These are phyloP conservation scores for Lipomyces starkeyi DNA, from an alignment of 805 yeast species.

Conservation along the genomic window DNA sequence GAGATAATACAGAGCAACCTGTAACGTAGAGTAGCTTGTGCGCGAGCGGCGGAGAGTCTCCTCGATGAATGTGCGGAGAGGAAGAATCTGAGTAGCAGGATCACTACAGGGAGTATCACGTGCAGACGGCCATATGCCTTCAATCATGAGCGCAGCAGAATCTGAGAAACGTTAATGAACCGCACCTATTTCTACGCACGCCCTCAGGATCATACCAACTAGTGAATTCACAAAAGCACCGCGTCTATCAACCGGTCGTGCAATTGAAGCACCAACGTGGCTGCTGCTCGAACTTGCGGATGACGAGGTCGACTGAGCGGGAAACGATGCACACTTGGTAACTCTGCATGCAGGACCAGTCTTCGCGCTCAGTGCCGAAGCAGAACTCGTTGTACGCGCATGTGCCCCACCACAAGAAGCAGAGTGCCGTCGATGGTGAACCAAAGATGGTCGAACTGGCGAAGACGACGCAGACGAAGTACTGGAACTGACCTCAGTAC, in stretches of 20 bases:
- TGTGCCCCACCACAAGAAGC: conserved; percentile 17
- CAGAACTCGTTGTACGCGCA: background rate
- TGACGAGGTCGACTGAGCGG: background rate
- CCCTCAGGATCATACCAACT: conserved; percentile 41
- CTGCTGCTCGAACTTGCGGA: background rate
- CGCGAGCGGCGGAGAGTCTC: conserved; percentile 57
- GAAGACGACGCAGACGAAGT: conserved; percentile 9
- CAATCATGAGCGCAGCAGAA: conserved; percentile 43
- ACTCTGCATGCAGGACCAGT: conserved; percentile 7
- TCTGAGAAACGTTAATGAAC: conserved; percentile 24
- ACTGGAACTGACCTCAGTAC: background rate
- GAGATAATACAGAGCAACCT: conserved; percentile 71
- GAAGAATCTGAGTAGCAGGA: conserved; percentile 41
- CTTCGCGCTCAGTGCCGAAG: conserved; percentile 10
- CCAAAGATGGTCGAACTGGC: background rate
- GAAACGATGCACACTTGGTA: conserved; percentile 10
- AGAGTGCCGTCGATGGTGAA: conserved; percentile 28
- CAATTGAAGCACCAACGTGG: conserved; percentile 15
- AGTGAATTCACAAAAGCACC: conserved; percentile 30
- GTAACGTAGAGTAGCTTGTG: conserved; percentile 66
- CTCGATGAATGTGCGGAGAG: conserved; percentile 48
- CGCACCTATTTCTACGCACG: conserved; percentile 5
- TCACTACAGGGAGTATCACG: conserved; percentile 40
- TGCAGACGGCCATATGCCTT: conserved; percentile 46
- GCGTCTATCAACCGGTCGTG: conserved; percentile 17